Percentiles rank a stretch among this genome's conserved stretches.
Conservation (phyloP, 2,329 filamentous ascomycete genomes). For the Diaporthe citriasiana region DNA sequence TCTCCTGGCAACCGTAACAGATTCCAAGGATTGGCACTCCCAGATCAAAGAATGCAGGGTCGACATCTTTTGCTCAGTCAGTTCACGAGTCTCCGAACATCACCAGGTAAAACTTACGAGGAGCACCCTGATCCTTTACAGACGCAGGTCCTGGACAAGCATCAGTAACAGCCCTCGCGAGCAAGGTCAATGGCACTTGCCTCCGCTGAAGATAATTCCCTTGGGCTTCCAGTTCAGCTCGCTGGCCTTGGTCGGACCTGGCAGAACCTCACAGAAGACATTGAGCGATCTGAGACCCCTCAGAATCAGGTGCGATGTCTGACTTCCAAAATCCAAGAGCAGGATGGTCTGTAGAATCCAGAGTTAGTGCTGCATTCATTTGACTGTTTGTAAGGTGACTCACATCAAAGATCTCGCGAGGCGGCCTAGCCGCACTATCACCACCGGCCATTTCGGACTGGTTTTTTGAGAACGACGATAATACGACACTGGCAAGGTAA, state of each 20-base stretch:
- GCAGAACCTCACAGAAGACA: slow-evolving; percentile 89
- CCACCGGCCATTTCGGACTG: background rate
- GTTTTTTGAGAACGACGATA: background rate
- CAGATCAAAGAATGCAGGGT: slow-evolving; percentile 85
- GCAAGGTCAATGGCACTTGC: background rate
- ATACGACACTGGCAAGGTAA: background rate
- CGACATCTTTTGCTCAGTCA: slow-evolving; percentile 65
- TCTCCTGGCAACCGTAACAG: slow-evolving; percentile 60
- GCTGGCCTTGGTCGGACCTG: slow-evolving; percentile 85
- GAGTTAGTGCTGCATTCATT: slow-evolving; percentile 19
- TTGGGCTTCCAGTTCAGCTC: slow-evolving; percentile 85
- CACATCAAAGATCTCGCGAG: slow-evolving; percentile 20
- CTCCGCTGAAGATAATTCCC: slow-evolving; percentile 76
- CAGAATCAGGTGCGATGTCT: slow-evolving; percentile 82
- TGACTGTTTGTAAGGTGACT: slow-evolving; percentile 2
- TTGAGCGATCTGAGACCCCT: slow-evolving; percentile 82
- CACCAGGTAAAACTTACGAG: slow-evolving; percentile 45
- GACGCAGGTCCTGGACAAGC: slow-evolving; percentile 62
- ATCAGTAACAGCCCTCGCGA: background rate
- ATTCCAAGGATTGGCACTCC: slow-evolving; percentile 67
- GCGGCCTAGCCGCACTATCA: background rate
- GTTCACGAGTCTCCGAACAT: background rate
- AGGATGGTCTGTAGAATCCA: slow-evolving; percentile 71
- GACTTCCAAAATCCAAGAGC: slow-evolving; percentile 78
- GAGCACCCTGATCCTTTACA: slow-evolving; percentile 84